Evolutionary conservation across 352 stramenopile species (phyloP).

Genomic region (Aphanomyces cochlioides): DNA sequence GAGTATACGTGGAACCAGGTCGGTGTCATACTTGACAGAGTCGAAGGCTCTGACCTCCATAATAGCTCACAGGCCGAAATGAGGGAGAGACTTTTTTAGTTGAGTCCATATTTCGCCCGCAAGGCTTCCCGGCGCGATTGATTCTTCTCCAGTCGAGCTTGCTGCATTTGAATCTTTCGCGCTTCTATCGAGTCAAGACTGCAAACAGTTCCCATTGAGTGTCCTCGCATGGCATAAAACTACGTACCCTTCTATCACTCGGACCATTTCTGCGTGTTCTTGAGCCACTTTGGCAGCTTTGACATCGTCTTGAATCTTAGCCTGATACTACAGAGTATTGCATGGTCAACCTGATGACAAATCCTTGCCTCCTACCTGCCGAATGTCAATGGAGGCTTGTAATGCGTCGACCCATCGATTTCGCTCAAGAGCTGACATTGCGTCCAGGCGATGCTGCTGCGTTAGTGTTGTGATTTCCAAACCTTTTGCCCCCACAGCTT

Average conservation of each 20-base stretch:
- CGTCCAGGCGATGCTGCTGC: conserved; percentile 20
- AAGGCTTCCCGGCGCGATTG: conserved; percentile 15
- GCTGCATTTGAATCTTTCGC: conserved; percentile 23
- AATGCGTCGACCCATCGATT: conserved; percentile 14
- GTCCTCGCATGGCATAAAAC: neutral
- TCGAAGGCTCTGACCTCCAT: neutral
- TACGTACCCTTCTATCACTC: conserved; percentile 25
- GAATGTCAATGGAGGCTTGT: conserved; percentile 8
- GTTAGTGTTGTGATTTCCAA: conserved; percentile 13
- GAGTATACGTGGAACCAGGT: no score
- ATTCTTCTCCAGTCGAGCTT: conserved; percentile 25
- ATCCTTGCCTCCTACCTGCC: conserved; percentile 1
- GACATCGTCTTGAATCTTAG: neutral
- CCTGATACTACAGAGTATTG: conserved; percentile 1
- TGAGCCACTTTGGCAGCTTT: neutral
- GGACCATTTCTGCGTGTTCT: conserved; percentile 26
- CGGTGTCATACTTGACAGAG: no score
- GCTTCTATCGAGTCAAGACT: conserved; percentile 26
- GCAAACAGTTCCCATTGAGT: neutral
- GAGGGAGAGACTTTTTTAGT: neutral
- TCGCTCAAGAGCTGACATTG: neutral
- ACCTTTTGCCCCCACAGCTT: neutral
- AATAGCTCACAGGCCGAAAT: no score
- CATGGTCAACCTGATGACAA: neutral
- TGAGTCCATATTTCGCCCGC: conserved; percentile 24